Evolutionary conservation across 129 eudicot species (phyloP), one percentile per base, ranked within the genome.

Genomic region (Gnaphalium uliginosum): DNA sequence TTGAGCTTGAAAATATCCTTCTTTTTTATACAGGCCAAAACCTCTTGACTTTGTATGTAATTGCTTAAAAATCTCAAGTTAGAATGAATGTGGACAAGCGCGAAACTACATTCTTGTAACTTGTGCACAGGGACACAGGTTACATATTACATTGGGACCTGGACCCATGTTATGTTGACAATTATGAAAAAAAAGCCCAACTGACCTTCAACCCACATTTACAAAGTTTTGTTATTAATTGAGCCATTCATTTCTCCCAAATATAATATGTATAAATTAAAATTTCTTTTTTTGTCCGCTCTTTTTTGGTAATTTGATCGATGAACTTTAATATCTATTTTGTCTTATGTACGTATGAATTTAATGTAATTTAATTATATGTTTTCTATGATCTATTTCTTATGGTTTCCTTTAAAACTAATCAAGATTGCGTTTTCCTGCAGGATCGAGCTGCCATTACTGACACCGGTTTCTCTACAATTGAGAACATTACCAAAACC

Each of bases 371-470:
- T 19, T 19, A 5, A 54, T 54, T 5, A 17, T 53, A n/a, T 26
- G 19, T 10, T 41, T 41, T 0, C 67, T 58, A 21, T 33, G n/a
- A 60, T 3, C 46, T 67, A 19, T 25, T 43, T 43, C 5, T 71
- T 15, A 8, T 19, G 1, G 35, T n/a, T 74, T 25, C 26, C 4
- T 17, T 68, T 11, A 18, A 41, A 29, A 61, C 43, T 26, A 17
- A 53, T 53, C 17, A 71, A 68, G 19, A 29, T 66, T 72, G 37
- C 32, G 22, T 58, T 29, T 72, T 33, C 51, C 24, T 41, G 76
- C 86, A 89, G 96, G 96, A 89, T 84, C 87, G 82, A 22, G 63
- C 80, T 27, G 78, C 86, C 66, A 84, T 89, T 76, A 89, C 91
- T 9, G 68, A 75, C 37, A 82, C 91, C 19, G 86, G 89, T 25